Base-by-base conservation (phyloP, 2,329 filamentous ascomycete species). In the Fusarium verticillioides region DNA sequence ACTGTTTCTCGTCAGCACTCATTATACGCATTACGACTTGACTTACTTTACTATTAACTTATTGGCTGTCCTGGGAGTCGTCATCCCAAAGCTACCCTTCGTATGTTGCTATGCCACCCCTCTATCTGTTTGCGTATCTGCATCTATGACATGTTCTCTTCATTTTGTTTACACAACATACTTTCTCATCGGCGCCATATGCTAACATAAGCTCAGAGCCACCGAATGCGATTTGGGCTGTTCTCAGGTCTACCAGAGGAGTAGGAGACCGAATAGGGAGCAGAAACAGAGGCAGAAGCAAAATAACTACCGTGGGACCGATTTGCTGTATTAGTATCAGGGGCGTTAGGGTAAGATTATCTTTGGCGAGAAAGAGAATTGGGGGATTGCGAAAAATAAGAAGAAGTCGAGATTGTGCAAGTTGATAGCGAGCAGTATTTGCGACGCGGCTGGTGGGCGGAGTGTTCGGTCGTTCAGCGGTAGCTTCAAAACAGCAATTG, bases 41-140 rank as follows among this genome's bases (percentile, higher is more conserved):
- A 93, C 94, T 49, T 98, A 97, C 84, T 99, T 99, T 81, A 94
- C 93, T 78, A 96, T 99, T 85, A 99, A 99, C 85, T 96, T 97
- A 82, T 85, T 98, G 78, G 96, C 96, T 63, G 94, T 97, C 43
- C 85, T 99, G 80, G 94, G 89, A 49, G 96, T 99, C 63, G 93
- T 99, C 66, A 96, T 99, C 81, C 96, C 96, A 44, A 99, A 99
- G 85, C 86, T 99, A 76, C 96, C 96, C 76, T 96, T 94, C 81
- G 96, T 98, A 88, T 83, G 95, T 90, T 74, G 53, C 43, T 47
- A 15, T 57, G 47, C 56, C 49, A 52, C 40, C 47, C 62, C 42
- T 21, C 40, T 49, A 18, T 53, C 49, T 58, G 49, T 43, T 54
- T 50, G 23, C 26, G 36, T 46, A 40, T 32, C 62, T 53, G 18